These are phyloP conservation scores for Suillus subaureus DNA, from an alignment of 768 basidiomycete genomes.

Conservation along the genomic window DNA sequence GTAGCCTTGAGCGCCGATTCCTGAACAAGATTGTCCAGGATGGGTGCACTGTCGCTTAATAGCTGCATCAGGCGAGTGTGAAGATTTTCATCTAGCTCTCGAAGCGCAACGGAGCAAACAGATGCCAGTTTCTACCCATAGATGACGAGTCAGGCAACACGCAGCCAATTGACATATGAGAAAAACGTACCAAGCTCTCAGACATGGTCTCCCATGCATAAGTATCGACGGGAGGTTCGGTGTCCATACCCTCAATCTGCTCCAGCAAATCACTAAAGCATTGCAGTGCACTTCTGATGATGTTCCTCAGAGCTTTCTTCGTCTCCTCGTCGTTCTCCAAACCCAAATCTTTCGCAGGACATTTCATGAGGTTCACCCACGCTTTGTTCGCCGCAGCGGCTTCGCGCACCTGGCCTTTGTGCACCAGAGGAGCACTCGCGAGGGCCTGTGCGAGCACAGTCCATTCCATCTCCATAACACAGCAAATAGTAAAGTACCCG, in stretches of 20 bases:
- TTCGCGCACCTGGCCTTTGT: conserved; percentile 39
- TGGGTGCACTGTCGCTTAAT: conserved; percentile 78
- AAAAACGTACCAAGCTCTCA: conserved; percentile 70
- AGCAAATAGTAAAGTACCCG: conserved; percentile 89
- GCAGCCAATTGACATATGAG: background rate
- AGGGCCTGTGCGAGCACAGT: conserved; percentile 78
- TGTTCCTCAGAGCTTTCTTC: conserved; percentile 44
- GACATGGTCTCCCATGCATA: conserved; percentile 94
- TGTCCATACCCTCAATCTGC: conserved; percentile 84
- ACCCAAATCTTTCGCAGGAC: conserved; percentile 42
- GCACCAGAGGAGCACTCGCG: conserved; percentile 38
- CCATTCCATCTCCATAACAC: conserved; percentile 84
- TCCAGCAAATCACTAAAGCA: conserved; percentile 76
- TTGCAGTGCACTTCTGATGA: conserved; percentile 65
- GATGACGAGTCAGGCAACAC: background rate
- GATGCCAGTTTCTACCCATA: conserved; percentile 78
- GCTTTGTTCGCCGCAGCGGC: conserved; percentile 85
- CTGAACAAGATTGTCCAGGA: conserved; percentile 82
- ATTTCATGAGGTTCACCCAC: conserved; percentile 69
- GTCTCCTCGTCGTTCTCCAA: conserved; percentile 40
- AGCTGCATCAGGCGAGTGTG: conserved; percentile 71
- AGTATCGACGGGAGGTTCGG: conserved; percentile 78
- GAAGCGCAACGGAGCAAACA: conserved; percentile 73
- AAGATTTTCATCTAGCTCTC: conserved; percentile 67
- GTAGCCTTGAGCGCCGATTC: conserved; percentile 89